These are phyloP conservation scores for Exserohilum rostratum DNA, from an alignment of 2,329 filamentous ascomycete species.

Conservation along the genomic window DNA sequence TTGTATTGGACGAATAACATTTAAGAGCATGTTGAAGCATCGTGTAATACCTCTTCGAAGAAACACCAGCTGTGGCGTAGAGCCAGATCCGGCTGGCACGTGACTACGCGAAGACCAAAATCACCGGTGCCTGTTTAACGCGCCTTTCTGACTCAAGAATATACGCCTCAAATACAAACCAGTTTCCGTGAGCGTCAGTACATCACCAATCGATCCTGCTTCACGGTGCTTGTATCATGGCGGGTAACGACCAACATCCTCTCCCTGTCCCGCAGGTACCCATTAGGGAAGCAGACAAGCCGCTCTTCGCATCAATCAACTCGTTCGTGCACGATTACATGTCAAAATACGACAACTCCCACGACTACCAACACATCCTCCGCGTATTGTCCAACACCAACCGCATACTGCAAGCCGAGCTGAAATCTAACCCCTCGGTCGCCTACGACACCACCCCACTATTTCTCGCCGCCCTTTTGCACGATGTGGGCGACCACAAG, in stretches of 20 bases:
- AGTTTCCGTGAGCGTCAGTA: too few relatives aligned
- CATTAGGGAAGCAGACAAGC: conserved; percentile 22
- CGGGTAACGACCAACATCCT: not conserved
- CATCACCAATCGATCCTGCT: not conserved
- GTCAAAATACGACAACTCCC: conserved; percentile 71
- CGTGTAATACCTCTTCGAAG: not conserved
- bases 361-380: conserved; percentile 84
- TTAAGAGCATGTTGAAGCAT: not conserved
- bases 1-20: not conserved
- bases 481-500: conserved; percentile 88
- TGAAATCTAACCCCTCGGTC: conserved; percentile 36
- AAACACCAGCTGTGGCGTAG: not conserved
- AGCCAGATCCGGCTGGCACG: conserved; percentile 20
- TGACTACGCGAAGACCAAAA: conserved; percentile 32
- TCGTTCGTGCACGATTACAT: conserved; percentile 44
- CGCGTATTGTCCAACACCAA: conserved; percentile 78
- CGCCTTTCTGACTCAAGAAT: not conserved
- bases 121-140: conserved; percentile 3
- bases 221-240: too few relatives aligned
- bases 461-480: conserved; percentile 67
- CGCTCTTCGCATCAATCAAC: conserved; percentile 40
- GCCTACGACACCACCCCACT: conserved; percentile 63
- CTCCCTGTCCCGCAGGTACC: conserved; percentile 35
- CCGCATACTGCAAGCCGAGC: conserved; percentile 64
- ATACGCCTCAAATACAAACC: not conserved